Evolutionary conservation across 2,329 filamentous ascomycete species (phyloP), one percentile per base, ranked within the genome.

Genomic region (Diplocarpon rosae): DNA sequence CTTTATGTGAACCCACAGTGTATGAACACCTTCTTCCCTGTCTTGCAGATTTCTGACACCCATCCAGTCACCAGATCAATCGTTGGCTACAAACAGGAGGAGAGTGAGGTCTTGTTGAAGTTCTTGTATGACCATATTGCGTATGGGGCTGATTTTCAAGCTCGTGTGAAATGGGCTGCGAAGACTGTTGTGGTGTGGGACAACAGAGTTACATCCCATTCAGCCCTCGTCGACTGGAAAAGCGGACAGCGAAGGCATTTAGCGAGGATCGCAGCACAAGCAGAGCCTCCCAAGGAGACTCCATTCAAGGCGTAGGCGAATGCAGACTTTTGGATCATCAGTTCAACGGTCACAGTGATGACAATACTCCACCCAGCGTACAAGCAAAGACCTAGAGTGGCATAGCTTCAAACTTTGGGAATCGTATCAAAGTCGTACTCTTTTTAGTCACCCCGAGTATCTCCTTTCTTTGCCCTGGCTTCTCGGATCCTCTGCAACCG

Each of bases 121-220:
- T 88, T 88, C 67, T 65, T 89, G 13, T 87, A 80, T 60, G 76
- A 86, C 57, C 84, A 88, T 57, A 77, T 87, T 42, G 80, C 79
- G 1, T 72, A 75, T 33, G 80, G 80, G 15, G 76, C 80, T 39
- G 83, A 88, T 58, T 76, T 87, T 61, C 84, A 89, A 55, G 72
- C 72, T 5, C 74, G 84, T 17, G 72, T 94, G 39, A 83, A 81
- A 62, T 93, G 86, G 86, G 78, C 78, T 54, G 71, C 77, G 35
- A 75, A 77, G n/a, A 90, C 84, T 0, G 85, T 93, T 1, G 83
- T 92, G 1, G 78, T 90, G 1, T 93, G 85, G 85, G 86, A 92
- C 59, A 92, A 90, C 66, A 72, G 85, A 28, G 76, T 89, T 0
- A 88, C 83, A 9, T 74, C 78, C 54, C 86, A 94, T 63, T 83